A percentile compares a stretch with the other conserved stretches of the same genome.
Conservation (phyloP, 345 rosid species). For the Chamaenerion angustifolium region DNA sequence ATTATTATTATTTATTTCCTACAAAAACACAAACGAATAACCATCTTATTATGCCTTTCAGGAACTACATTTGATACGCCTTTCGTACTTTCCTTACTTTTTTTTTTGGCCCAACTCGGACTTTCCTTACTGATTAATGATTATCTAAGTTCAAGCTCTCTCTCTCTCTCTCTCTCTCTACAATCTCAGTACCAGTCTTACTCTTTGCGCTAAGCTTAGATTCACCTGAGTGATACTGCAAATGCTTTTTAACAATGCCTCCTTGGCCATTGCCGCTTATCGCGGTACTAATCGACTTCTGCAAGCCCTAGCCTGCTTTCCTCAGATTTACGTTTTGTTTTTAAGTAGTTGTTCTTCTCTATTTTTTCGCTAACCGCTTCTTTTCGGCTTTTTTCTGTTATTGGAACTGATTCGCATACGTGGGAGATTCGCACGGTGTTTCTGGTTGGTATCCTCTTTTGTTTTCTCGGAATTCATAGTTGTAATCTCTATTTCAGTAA, state of each 20-base stretch:
- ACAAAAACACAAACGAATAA: too few species aligned
- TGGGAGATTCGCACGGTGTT: conserved; percentile 4
- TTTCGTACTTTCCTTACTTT: too few species aligned
- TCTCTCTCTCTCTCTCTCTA: background rate
- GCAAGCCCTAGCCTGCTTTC: conserved; percentile 10
- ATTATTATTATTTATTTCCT: too few species aligned
- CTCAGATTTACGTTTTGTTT: background rate
- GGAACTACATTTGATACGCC: too few species aligned
- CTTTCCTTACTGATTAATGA: too few species aligned
- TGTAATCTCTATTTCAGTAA: background rate
- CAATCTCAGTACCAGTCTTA: too few species aligned
- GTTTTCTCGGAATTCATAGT: background rate
- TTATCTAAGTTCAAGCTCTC: background rate
- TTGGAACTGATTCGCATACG: background rate
- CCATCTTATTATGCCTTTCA: too few species aligned
- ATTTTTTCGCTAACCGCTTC: background rate
- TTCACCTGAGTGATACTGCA: conserved; percentile 2
- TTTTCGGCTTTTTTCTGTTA: background rate
- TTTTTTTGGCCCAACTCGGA: too few species aligned
- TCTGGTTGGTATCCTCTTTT: background rate
- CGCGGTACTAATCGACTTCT: conserved; percentile 21
- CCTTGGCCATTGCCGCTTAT: conserved; percentile 28
- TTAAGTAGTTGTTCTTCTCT: conserved; percentile 7
- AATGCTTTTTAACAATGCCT: conserved; percentile 42
- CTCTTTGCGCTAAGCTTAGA: too few species aligned